These are phyloP conservation scores for Flaveria trinervia DNA, from an alignment of 129 eudicot genomes.

Conservation along the genomic window DNA sequence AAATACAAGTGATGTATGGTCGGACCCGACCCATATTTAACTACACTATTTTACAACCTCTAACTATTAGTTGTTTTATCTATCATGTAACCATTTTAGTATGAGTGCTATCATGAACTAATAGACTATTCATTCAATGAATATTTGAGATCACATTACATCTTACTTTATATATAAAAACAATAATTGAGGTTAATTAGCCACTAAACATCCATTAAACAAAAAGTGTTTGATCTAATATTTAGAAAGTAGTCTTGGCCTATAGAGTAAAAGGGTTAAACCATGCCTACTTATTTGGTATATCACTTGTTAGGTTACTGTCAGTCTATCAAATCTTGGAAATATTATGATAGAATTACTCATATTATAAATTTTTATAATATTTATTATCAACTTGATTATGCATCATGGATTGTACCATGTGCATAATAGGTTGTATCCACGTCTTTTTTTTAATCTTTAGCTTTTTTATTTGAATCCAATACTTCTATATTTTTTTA, in stretches of 20 bases:
- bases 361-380: background rate
- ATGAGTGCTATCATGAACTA: background rate
- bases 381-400: too few species aligned
- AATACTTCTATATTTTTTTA: too few species aligned
- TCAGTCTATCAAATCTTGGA: background rate
- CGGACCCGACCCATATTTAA: background rate
- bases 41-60: background rate
- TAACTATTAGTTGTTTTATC: background rate
- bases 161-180: background rate
- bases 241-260: background rate
- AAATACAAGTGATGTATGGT: background rate
- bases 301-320: slow-evolving; percentile 3
- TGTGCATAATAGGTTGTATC: too few species aligned
- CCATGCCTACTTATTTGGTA: slow-evolving; percentile 23
- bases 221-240: background rate
- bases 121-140: background rate
- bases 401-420: too few species aligned
- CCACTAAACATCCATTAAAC: slow-evolving; percentile 11
- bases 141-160: background rate
- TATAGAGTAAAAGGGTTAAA: slow-evolving; percentile 9
- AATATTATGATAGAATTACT: background rate
- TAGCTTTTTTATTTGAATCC: too few species aligned
- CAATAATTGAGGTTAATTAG: slow-evolving; percentile 20
- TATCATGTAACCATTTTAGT: background rate
- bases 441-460: too few species aligned